Percentiles rank a stretch among this genome's conserved stretches.
phyloP scores from a whole-genome alignment of 257 asterid genomes.

The Nicotiana otophora region DNA sequence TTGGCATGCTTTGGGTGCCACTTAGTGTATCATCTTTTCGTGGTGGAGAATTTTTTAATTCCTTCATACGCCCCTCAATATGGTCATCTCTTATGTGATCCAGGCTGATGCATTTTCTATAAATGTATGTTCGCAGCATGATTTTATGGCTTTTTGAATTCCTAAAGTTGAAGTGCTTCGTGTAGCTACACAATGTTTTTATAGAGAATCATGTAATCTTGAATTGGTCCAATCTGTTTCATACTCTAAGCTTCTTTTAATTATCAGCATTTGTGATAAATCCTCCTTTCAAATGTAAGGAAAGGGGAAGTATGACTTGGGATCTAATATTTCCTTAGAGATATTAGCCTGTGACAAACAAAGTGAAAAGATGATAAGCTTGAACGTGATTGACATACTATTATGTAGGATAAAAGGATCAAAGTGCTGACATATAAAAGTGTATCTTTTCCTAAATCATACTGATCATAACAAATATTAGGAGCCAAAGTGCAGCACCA shows the following conservation, averaged over 20 bases:
- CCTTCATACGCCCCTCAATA: background rate
- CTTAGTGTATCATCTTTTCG: background rate
- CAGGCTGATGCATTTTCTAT: background rate
- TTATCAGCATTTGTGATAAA: too few relatives aligned
- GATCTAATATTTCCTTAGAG: background rate
- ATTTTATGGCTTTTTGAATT: background rate
- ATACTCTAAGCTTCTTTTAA: too few relatives aligned
- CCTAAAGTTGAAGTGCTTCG: background rate
- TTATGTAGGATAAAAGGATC: background rate
- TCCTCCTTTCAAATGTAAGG: too few relatives aligned
- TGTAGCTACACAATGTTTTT: background rate
- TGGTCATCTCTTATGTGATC: background rate
- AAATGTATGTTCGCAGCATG: background rate
- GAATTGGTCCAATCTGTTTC: too few relatives aligned
- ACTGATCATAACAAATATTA: constrained; percentile 12
- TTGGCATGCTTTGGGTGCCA: background rate
- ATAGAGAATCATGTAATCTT: background rate
- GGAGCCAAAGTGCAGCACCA: constrained; percentile 19
- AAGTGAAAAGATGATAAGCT: background rate
- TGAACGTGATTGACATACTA: background rate
- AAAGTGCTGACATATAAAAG: background rate
- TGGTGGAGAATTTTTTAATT: background rate
- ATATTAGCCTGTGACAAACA: background rate
- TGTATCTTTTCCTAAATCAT: background rate
- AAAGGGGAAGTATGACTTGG: too few relatives aligned